phyloP scores from a whole-genome alignment of 257 asterid species.

The Ocimum tenuiflorum region DNA sequence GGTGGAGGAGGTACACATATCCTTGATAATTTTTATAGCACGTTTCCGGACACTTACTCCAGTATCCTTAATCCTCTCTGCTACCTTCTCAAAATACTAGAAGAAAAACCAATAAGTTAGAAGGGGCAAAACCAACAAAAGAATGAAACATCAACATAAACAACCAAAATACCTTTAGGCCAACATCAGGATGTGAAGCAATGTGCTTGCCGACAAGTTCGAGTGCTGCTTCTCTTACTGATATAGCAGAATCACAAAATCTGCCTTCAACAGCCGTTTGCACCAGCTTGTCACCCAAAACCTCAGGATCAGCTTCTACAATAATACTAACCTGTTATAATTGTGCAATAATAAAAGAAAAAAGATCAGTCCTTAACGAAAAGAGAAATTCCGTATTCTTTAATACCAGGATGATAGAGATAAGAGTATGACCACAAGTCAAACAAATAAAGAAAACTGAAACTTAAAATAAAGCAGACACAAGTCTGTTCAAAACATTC shows the following conservation, averaged over 20 bases:
- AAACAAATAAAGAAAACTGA: too few species aligned
- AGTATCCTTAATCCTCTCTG: conserved; percentile 92
- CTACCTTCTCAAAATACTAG: conserved; percentile 96
- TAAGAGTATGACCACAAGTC: too few species aligned
- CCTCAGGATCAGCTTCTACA: conserved; percentile 99
- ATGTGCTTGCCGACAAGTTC: conserved; percentile 99
- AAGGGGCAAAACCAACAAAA: conserved; percentile 21
- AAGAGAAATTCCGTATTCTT: conserved; percentile 10
- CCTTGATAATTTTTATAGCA: conserved; percentile 87
- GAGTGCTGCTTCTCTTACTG: conserved; percentile 97
- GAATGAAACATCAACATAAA: conserved; percentile 11
- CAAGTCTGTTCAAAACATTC: too few species aligned
- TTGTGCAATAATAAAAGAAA: conserved; percentile 17
- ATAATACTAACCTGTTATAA: conserved; percentile 80
- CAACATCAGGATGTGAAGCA: conserved; percentile 99
- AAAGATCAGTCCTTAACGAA: conserved; percentile 15
- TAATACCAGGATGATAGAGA: too few species aligned
- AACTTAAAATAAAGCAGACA: too few species aligned
- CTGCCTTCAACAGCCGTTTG: conserved; percentile 97
- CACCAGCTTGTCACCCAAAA: conserved; percentile 78
- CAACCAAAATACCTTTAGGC: conserved; percentile 69
- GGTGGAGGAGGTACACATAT: conserved; percentile 78
- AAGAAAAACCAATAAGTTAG: conserved; percentile 24
- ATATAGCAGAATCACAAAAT: conserved; percentile 93
- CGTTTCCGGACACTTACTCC: conserved; percentile 99